Evolutionary conservation across 2,329 filamentous ascomycete genomes (phyloP).

Genomic region (Pseudogymnoascus pannorum): DNA sequence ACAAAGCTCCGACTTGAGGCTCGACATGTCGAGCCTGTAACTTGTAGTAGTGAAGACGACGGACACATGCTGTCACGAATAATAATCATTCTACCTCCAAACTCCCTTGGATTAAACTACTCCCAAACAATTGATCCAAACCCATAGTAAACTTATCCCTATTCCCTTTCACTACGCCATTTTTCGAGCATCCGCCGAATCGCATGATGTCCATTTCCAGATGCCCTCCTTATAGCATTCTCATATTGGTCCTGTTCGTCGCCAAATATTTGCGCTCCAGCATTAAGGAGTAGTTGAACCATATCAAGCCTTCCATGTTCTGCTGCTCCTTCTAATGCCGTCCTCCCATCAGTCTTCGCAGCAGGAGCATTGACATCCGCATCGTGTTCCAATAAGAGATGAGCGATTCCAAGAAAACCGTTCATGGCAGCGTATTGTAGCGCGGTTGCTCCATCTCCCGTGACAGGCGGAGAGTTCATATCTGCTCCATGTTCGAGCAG

Average conservation of each 20-base stretch:
- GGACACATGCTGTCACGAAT: not conserved
- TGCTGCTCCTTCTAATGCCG: conserved; percentile 28
- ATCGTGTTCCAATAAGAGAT: conserved; percentile 19
- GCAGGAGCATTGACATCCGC: conserved; percentile 22
- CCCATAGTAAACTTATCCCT: not conserved
- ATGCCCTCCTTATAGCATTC: not conserved
- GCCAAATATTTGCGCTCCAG: conserved; percentile 14
- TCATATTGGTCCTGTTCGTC: not conserved
- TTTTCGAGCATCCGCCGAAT: not conserved
- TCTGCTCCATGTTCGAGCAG: conserved; percentile 10
- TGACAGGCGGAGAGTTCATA: conserved; percentile 10
- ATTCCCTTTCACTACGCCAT: not conserved
- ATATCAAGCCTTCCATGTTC: conserved; percentile 27
- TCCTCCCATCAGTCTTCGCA: conserved; percentile 20
- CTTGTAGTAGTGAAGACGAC: not conserved
- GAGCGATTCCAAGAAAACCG: conserved; percentile 18
- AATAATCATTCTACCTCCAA: not conserved
- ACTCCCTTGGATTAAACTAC: not conserved
- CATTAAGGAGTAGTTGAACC: conserved; percentile 25
- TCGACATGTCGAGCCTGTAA: too few relatives aligned
- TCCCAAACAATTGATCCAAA: not conserved
- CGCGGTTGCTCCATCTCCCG: conserved; percentile 18
- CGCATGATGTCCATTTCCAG: not conserved
- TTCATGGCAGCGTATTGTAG: conserved; percentile 20
- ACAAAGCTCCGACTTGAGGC: too few relatives aligned